Base-by-base conservation (phyloP, 208 protist species). In the Herpetomonas muscarum region DNA sequence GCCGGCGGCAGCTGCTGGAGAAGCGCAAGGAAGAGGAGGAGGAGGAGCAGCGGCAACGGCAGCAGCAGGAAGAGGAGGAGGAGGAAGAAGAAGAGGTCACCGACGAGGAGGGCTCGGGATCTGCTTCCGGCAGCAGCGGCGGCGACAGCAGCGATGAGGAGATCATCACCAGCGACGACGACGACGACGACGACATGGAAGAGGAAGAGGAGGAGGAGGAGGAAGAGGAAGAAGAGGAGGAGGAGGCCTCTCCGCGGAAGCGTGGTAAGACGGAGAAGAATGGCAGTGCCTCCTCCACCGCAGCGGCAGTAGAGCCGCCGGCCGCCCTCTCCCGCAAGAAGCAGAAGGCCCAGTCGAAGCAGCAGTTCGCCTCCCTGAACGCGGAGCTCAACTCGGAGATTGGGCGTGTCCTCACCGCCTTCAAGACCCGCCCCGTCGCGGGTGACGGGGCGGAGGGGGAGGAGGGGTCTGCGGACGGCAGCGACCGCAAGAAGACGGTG, bases 351-450 rank as follows among this genome's bases (percentile, higher is more conserved):
- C 21, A 19, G 36, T 4, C 21, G 25, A 63, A 64, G 7, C 21
- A 29, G 13, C 7, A 24, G 0, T 60, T 55, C 2, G 47, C 55
- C 12, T 84, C 76, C 1, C 62, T 84, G 3, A 79, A 86, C 39
- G 65, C 57, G 0, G 68, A 73, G 54, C 50, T 86, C 47, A 54
- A 42, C 2, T 17, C 3, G 7, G 54, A 59, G 54, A 19, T 59
- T 4, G 54, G 26, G 5, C 7, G 15, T 7, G 34, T 15, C 10
- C 10, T 39, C 34, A 7, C 7, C 10, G 34, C 34, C 34, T 39
- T 39, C 34, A 7, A 15, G 34, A 15, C 34, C 10, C 34, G 34
- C 34, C 34, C 34, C 34, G 10, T 39, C 34, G 10, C 34, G 10
- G 15, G 34, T 22, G n/a, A 30, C 47, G 53, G 10, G 12, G 24